Evolutionary conservation across 164 flowering plant genomes (phyloP), one percentile per base, ranked within the genome.

Genomic region (Liriodendron chinense): DNA sequence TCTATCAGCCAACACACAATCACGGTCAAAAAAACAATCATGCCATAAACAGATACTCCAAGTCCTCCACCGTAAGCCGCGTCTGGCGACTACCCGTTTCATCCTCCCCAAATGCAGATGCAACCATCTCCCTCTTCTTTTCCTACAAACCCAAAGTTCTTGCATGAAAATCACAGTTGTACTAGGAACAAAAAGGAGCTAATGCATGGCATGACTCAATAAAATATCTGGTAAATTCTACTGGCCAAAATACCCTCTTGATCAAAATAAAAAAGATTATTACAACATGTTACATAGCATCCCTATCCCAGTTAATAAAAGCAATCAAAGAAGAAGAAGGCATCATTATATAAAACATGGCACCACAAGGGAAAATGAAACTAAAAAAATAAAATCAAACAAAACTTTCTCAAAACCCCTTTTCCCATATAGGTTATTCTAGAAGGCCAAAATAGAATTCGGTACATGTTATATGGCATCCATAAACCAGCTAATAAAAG

Each of bases 21-120:
- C 21, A 64, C 9, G 25, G 10, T 24, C 13, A 21, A 25, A 14
- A 24, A 18, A 25, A 5, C 47, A 66, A 23, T 82, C 81, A 87
- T 22, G 81, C 86, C 90, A 82, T 88, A 69, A 95, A 95, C 24
- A 93, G 82, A 82, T 83, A 93, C 76, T 80, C 89, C 48, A 95
- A 92, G 79, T 95, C 99, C 65, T 92, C 96, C 21, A 85, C 88
- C 1, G 97, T 95, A 25, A 95, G 86, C 14, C 94, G 89, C 80
- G 89, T 69, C 47, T 85, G 87, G 23, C 89, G 56, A 49, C 84
- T 85, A 10, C 96, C 77, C 24, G 82, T 76, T 25, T 81, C 89
- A 81, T 96, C 97, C 80, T 96, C 99, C 16, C 98, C 98, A 84
- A 94, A 94, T 50, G 99, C 99, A 23, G 99, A 92, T 61, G 99